These are phyloP conservation scores for Aspergillus taichungensis DNA, from an alignment of 495 filamentous ascomycete genomes.

Conservation along the genomic window DNA sequence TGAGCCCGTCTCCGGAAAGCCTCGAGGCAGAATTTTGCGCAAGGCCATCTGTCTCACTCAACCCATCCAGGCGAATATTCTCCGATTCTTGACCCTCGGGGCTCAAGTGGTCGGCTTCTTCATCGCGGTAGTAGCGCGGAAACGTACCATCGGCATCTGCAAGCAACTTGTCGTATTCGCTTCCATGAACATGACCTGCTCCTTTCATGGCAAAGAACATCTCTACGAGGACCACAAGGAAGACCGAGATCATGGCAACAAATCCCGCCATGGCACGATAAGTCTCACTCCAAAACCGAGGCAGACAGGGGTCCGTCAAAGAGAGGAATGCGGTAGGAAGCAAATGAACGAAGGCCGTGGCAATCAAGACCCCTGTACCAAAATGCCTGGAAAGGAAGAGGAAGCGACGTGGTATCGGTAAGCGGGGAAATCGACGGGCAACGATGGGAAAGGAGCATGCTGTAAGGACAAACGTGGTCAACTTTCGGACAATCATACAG, in stretches of 20 bases:
- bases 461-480: slow-evolving; percentile 10
- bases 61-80: slow-evolving; percentile 17
- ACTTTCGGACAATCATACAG: neutral
- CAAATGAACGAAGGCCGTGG: slow-evolving; percentile 81
- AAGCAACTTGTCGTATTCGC: slow-evolving; percentile 37
- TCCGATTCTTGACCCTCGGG: slow-evolving; percentile 13
- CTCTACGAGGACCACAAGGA: slow-evolving; percentile 66
- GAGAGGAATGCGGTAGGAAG: slow-evolving; percentile 78
- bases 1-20: slow-evolving; percentile 4
- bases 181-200: slow-evolving; percentile 41
- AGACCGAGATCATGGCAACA: slow-evolving; percentile 67
- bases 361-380: slow-evolving; percentile 77
- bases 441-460: slow-evolving; percentile 49
- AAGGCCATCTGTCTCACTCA: slow-evolving; percentile 7
- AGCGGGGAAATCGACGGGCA: slow-evolving; percentile 39
- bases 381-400: slow-evolving; percentile 76
- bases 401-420: slow-evolving; percentile 43
- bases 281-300: slow-evolving; percentile 58
- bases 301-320: slow-evolving; percentile 72
- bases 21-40: neutral
- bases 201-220: slow-evolving; percentile 61
- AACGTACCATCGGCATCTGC: slow-evolving; percentile 20
- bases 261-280: slow-evolving; percentile 72
- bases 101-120: slow-evolving; percentile 14
- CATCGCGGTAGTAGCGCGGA: slow-evolving; percentile 11